A percentile compares a stretch with the other conserved stretches of the same genome.
Conservation (phyloP, 176 grass and related monocot species). For the Eleusine coracana region DNA sequence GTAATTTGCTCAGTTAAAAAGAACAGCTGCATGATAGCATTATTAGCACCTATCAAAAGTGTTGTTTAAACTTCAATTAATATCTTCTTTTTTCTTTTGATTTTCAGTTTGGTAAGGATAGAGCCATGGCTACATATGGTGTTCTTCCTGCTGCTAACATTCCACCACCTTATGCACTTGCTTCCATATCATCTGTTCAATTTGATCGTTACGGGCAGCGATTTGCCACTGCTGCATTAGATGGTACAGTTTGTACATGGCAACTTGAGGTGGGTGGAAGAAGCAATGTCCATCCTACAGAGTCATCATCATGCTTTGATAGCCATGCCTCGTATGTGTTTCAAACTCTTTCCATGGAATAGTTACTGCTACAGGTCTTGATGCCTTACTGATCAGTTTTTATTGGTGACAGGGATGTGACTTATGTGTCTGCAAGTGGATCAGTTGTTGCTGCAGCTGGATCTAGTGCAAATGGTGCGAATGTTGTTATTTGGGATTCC, state of each 20-base stretch:
- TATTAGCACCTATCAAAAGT: neutral
- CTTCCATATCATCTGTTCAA: constrained; percentile 78
- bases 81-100: constrained; percentile 14
- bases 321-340: constrained; percentile 83
- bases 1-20: neutral
- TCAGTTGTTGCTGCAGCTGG: constrained; percentile 85
- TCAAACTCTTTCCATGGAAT: constrained; percentile 31
- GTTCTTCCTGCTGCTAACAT: constrained; percentile 84
- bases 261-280: constrained; percentile 90
- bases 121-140: constrained; percentile 88
- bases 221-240: constrained; percentile 85
- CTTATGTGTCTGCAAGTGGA: constrained; percentile 73
- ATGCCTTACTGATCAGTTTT: constrained; percentile 34
- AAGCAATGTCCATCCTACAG: constrained; percentile 83
- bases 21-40: neutral
- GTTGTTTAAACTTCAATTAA: constrained; percentile 28
- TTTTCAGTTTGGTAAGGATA: constrained; percentile 92
- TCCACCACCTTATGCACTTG: constrained; percentile 86
- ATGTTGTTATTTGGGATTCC: constrained; percentile 62
- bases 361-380: constrained; percentile 25
- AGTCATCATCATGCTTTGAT: constrained; percentile 82
- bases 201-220: constrained; percentile 92
- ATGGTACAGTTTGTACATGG: constrained; percentile 93
- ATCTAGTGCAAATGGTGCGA: constrained; percentile 70
- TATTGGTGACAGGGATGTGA: constrained; percentile 76